Base-by-base conservation (phyloP, 2,329 filamentous ascomycete species). In the Cladosporium sp. region DNA sequence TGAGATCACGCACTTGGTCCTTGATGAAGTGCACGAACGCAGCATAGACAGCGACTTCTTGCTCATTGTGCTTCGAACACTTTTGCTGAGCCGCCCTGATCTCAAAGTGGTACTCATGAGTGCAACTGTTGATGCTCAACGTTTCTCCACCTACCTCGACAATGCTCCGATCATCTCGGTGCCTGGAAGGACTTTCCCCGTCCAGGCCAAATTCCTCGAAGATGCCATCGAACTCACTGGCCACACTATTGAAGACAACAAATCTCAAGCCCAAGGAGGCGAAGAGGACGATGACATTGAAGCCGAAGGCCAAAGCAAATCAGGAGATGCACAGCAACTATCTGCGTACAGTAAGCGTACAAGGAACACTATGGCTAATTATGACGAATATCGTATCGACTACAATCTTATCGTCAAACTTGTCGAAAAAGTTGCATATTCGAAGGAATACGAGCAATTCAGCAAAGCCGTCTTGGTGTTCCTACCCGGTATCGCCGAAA, bases 1-100 rank as follows among this genome's bases (percentile, higher is more conserved):
- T 59, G 93, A 97, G 63, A 87, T 99, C 55, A 96, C 93, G 0
- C 94, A 97, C 75, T 78, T 99, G 60, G 86, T 99, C 47, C 86
- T 99, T n/a, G 94, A 99, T 69, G 94, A 99, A 74, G 93, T 97
- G 2, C 94, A 99, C 70, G 94, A 99, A 73, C 86, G 93, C 62
- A 90, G 91, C 12, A 97, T 99, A 66, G 94, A 99, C 71, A 96
- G 92, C 59, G 94, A 99, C 72, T 97, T 99, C 72, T 79, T 99
- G 36, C 81, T 99, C 15, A 94, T 99, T 65, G 89, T 97, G 1
- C 82, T 99, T 52, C 90, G 90, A 69, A 89, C 92, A 62, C 79
- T 99, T 3, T 83, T 97, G 76, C 73, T 83, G 30, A 84, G 84
- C 64, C 84, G 93, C 56, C 88, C 87, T 61, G 89, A 96, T 63